Base-by-base conservation (phyloP, 306 rosid genomes). In the Begonia peltatifolia region DNA sequence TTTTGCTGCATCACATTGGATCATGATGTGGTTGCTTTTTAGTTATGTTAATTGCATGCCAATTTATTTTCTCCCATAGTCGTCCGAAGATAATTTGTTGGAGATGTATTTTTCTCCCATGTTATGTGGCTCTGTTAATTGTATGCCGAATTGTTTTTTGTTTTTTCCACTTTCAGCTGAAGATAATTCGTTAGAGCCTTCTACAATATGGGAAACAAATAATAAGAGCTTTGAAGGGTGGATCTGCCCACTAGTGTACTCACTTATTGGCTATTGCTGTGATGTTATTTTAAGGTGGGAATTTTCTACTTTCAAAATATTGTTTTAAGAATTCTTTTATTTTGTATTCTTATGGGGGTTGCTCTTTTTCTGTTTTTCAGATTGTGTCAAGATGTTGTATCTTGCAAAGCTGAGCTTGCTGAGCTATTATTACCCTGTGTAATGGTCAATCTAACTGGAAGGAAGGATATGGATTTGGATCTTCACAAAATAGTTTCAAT, bases 341-440 rank as follows among this genome's bases (percentile, higher is more conserved):
- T 16, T 18, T 50, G 7, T 49, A 16, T 70, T 43, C 20, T 13
- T 41, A 44, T 17, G 46, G 14, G 36, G 47, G 52, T 44, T 41
- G 12, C 54, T 57, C 41, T 8, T 51, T 65, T 30, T 10, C 53
- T 58, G 55, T 50, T 73, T 67, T 69, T 14, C 93, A 88, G 97
- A 69, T 82, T 88, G 64, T 88, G 93, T 71, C 89, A 82, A 71
- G 95, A 88, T 71, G 72, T 88, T 63, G 76, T 79, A 42, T 48
- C 76, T 65, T 64, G 68, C 52, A 82, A 84, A 84, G 84, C 89
- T 68, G 95, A 88, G 72, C 76, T 75, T 64, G 89, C 97, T 14
- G 95, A 88, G 79, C 84, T 88, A 53, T 78, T 88, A 51, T 72
- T 84, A 64, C 89, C 97, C 41, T 59, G 78, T 74, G 68, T 84